Conservation (phyloP, 768 basidiomycete species). For the Leccinum imitatum region DNA sequence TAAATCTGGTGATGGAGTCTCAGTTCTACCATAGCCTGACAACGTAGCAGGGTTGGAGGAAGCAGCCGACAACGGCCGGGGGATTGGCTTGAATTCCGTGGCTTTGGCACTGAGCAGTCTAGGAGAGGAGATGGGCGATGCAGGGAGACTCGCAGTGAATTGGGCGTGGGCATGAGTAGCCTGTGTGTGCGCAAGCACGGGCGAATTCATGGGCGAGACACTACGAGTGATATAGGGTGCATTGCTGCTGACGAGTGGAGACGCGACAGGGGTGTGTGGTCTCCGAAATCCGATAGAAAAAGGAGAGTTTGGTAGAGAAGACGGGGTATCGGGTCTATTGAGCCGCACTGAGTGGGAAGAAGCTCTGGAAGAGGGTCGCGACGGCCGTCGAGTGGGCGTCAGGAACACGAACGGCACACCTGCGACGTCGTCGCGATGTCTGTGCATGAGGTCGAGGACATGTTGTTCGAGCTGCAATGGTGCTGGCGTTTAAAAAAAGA, state of each 20-base stretch:
- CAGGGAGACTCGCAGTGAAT: conserved; percentile 77
- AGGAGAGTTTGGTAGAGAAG: conserved; percentile 73
- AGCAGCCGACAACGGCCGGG: conserved; percentile 74
- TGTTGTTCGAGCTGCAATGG: conserved; percentile 72
- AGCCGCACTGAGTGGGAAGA: conserved; percentile 67
- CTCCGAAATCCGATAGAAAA: conserved; percentile 71
- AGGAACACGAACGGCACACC: conserved; percentile 82
- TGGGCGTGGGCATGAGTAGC: conserved; percentile 57
- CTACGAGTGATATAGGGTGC: conserved; percentile 57
- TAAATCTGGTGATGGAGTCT: conserved; percentile 86
- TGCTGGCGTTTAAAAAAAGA: conserved; percentile 14
- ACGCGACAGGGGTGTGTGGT: conserved; percentile 77
- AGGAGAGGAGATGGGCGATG: conserved; percentile 84
- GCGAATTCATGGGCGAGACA: conserved; percentile 62
- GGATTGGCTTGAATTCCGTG: conserved; percentile 83
- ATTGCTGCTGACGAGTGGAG: conserved; percentile 66
- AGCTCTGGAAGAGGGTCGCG: conserved; percentile 78
- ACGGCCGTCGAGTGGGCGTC: conserved; percentile 77
- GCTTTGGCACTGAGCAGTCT: conserved; percentile 88
- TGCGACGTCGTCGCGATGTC: conserved; percentile 82
- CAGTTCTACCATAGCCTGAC: conserved; percentile 51
- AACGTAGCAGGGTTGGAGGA: conserved; percentile 52
- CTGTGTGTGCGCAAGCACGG: conserved; percentile 57
- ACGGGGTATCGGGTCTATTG: conserved; percentile 75
- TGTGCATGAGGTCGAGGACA: conserved; percentile 94